Base-by-base conservation (phyloP, 371 early-diverging fungal genomes). In the Lichtheimia hyalospora region DNA sequence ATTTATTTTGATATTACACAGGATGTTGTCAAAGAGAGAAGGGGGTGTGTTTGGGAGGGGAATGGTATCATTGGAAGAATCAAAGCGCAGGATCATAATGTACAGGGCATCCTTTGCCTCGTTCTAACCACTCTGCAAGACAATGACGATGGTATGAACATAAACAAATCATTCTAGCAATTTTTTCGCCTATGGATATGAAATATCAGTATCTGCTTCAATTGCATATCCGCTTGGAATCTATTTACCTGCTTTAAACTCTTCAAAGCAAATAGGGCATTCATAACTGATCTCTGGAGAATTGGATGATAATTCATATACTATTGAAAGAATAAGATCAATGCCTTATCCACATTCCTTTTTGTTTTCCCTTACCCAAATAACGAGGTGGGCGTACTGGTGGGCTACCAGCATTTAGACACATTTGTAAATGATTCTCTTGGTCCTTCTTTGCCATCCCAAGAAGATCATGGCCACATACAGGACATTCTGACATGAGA, bases 251-350 rank as follows among this genome's bases (percentile, higher is more conserved):
- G 78, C 64, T 57, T 71, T 80, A 78, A 92, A 94, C 68, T 95
- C 96, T 51, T 94, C 93, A 75, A 95, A 90, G 76, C 96, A 95
- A 53, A 95, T 95, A 1, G 91, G 83, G 63, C 96, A 95, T 70
- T 95, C 96, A 64, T 84, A 85, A 42, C 84, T 86, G 44, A 90
- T 71, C 60, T 86, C 66, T 14, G 84, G 82, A 1, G 88, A 85
- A 39, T 82, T 77, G 42, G 68, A 66, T 4, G 78, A 76, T 13
- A 91, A 62, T 56, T 78, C 81, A 66, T 88, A 84, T 0, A 84
- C 87, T 82, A 53, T 23, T 5, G 18, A 34, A n/a, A 24, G 15
- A 4, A 24, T 25, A n/a, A 27, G 59, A 25, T 25, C 8, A 63
- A 23, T 48, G 48, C 41, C 40, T 54, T 39, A 42, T 43, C 48